A percentile compares a stretch with the other conserved stretches of the same genome.
Evolutionary conservation across 2,329 filamentous ascomycete species (phyloP).

Genomic region (Coniochaeta sp.): DNA sequence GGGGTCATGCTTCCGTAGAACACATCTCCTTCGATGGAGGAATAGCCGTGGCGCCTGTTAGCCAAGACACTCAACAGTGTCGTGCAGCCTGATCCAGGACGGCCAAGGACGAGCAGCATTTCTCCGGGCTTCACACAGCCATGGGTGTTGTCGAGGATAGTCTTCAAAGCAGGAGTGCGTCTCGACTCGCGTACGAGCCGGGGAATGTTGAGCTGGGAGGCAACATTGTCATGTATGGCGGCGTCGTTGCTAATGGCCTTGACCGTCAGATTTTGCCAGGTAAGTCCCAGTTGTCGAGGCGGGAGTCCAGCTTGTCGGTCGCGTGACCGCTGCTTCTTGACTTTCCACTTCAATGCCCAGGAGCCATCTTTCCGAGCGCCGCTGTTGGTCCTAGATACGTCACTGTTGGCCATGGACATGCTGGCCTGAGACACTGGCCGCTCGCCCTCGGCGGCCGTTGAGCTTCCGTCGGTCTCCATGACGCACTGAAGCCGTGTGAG

Average conservation of each 20-base stretch:
- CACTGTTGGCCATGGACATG: too few species aligned
- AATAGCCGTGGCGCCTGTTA: conserved; percentile 55
- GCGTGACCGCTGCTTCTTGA: conserved; percentile 34
- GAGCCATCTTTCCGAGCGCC: background rate
- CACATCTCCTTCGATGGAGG: conserved; percentile 50
- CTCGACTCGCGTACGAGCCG: conserved; percentile 43
- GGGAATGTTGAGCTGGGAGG: conserved; percentile 50
- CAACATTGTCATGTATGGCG: conserved; percentile 57
- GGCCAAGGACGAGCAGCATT: conserved; percentile 57
- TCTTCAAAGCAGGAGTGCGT: conserved; percentile 51
- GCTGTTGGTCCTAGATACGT: too few species aligned
- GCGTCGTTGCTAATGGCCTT: conserved; percentile 54
- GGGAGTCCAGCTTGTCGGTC: conserved; percentile 38
- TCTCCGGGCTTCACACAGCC: conserved; percentile 67
- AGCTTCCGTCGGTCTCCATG: too few species aligned
- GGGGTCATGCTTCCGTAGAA: conserved; percentile 44
- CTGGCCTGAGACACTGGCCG: too few species aligned
- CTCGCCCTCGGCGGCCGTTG: too few species aligned
- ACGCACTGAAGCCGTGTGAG: too few species aligned
- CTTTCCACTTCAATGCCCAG: conserved; percentile 41
- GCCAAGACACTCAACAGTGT: conserved; percentile 63
- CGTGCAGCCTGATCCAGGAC: conserved; percentile 64
- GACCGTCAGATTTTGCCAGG: conserved; percentile 58
- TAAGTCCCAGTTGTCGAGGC: conserved; percentile 49
- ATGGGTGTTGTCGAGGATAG: conserved; percentile 57